Conservation (phyloP, 108 stramenopile species). For the Parietichytrium sp. region DNA sequence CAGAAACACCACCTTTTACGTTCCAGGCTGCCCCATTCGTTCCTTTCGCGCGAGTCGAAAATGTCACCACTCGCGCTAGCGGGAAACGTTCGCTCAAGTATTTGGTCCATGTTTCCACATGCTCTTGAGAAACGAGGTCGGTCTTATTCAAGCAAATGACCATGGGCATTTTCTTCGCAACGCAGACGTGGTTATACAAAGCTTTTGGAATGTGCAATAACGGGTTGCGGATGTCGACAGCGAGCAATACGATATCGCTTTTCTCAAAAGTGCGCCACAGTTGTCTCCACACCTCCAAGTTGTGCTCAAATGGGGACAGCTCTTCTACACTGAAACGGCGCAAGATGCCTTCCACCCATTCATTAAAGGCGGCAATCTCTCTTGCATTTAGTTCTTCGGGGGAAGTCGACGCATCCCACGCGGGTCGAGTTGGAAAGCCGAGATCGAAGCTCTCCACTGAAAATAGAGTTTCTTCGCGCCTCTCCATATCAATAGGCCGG, state of each 20-base stretch:
- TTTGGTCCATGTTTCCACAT: slow-evolving; percentile 78
- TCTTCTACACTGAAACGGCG: neutral
- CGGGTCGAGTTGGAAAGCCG: neutral
- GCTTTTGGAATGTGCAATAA: slow-evolving; percentile 86
- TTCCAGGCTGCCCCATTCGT: neutral
- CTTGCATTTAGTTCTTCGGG: neutral
- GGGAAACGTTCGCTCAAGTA: slow-evolving; percentile 63
- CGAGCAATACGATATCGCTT: slow-evolving; percentile 78
- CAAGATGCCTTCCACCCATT: neutral
- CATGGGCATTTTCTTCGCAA: slow-evolving; percentile 78
- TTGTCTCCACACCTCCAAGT: slow-evolving; percentile 96
- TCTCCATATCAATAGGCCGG: neutral
- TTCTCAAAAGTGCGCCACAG: slow-evolving; percentile 94
- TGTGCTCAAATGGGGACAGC: slow-evolving; percentile 95
- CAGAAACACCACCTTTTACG: neutral
- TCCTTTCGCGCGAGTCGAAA: slow-evolving; percentile 6
- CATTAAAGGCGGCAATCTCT: neutral
- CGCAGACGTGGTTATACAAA: slow-evolving; percentile 73
- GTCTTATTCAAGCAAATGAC: slow-evolving; percentile 90
- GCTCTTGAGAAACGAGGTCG: slow-evolving; percentile 77
- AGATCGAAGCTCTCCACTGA: neutral
- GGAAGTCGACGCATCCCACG: neutral
- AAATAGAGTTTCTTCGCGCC: neutral
- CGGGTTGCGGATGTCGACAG: slow-evolving; percentile 95
- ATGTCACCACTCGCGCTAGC: neutral